Conservation (phyloP, 768 basidiomycete species). For the Psilocybe sp. region DNA sequence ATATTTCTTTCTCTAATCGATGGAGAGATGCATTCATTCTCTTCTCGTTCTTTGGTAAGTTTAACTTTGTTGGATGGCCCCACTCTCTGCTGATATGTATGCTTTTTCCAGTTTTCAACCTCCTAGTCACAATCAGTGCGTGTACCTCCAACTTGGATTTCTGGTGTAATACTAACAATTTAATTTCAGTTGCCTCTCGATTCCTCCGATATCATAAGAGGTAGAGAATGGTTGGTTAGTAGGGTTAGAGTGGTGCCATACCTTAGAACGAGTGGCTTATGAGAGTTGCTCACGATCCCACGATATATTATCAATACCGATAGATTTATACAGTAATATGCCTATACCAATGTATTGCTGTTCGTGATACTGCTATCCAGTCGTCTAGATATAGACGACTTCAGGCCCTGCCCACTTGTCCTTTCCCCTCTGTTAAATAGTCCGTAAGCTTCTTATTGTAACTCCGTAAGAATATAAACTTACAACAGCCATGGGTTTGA, state of each 20-base stretch:
- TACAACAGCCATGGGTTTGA: slow-evolving; percentile 7
- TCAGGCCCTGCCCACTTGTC: slow-evolving; percentile 4
- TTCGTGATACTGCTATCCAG: too few species aligned
- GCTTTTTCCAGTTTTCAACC: slow-evolving; percentile 56
- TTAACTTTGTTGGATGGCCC: background rate
- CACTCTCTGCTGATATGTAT: background rate
- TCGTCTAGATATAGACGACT: slow-evolving; percentile 1
- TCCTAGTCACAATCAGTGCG: slow-evolving; percentile 52
- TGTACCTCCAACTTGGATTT: background rate
- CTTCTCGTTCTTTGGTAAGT: slow-evolving; percentile 58
- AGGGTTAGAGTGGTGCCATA: background rate
- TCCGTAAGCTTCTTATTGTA: background rate
- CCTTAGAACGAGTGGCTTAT: background rate
- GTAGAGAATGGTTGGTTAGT: slow-evolving; percentile 19
- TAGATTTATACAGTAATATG: too few species aligned
- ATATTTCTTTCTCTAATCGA: slow-evolving; percentile 56
- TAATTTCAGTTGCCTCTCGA: slow-evolving; percentile 54
- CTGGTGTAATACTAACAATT: background rate
- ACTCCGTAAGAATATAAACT: background rate
- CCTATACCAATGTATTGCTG: too few species aligned
- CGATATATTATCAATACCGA: too few species aligned
- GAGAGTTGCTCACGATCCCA: too few species aligned
- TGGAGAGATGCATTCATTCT: slow-evolving; percentile 73
- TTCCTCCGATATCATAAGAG: slow-evolving; percentile 72
- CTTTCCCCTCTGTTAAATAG: background rate